Evolutionary conservation across 2,329 filamentous ascomycete species (phyloP), one percentile per base, ranked within the genome.

Genomic region (Pseudocercospora fijiensis): DNA sequence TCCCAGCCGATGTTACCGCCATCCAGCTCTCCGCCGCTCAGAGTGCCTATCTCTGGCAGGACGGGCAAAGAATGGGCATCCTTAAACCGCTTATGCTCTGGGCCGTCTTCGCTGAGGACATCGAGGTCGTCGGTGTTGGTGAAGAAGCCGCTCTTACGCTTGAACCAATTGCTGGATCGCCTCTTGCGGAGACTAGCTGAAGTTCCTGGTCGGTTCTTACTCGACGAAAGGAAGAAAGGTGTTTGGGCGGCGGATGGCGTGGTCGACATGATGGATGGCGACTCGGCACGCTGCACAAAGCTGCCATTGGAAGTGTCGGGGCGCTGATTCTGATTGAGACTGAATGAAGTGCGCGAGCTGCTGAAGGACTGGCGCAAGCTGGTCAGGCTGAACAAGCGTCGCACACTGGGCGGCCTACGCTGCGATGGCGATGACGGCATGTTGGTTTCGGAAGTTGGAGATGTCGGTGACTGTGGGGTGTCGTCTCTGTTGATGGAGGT

Each of bases 151-250:
- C 74, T 76, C 66, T 73, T 74, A 51, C 75, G 72, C 65, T 68
- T 72, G 71, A 77, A 77, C 75, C 75, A 76, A 60, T 67, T 73
- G 62, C 71, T 72, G 20, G 71, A 72, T 49, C 73, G 72, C 62
- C 69, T 70, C 63, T 71, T 70, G 41, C 71, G 66, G 33, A 75
- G 65, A 20, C 56, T 58, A 13, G 60, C 43, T 9, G 60, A 57
- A 33, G 53, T 56, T 33, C 53, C 43, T 18, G 62, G 63, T 24
- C 63, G 59, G 26, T 49, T 60, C 22, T 62, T 51, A 47, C 58
- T 49, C 27, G 56, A 62, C 24, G 61, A 62, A 43, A 60, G 65
- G 45, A 60, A 37, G 33, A 60, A 62, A n/a, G 65, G 49, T 28
- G 64, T 43, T 51, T 64, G 43, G 24, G 64, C 57, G 27, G 65